Base-by-base conservation (phyloP, 73 alveolate species). In the Paramecium tetraurelia region DNA sequence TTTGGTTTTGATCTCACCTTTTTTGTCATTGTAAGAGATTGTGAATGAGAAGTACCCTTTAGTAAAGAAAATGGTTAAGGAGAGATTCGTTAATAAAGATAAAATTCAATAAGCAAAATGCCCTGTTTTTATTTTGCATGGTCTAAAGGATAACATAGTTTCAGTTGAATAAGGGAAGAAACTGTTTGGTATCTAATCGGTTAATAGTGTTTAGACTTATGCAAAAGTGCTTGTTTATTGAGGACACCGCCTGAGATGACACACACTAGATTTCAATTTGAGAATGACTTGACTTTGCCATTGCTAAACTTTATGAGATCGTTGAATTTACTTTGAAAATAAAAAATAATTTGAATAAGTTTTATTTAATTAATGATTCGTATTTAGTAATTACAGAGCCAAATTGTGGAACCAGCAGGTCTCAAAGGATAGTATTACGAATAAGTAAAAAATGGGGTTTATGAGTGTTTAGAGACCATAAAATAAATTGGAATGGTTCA, bases 401-500 rank as follows among this genome's bases (percentile, higher is more conserved):
- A 80, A 80, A 7, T 80, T 10, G 57, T 31, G 35, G 63, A 33
- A 41, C 24, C 70, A 31, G 90, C 90, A 11, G 90, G 90, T 1
- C 90, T 80, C 24, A 80, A 80, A 35, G 90, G 90, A 11, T 63
- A 80, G 38, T 80, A 80, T 24, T 21, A 40, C 21, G 90, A 80
- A 41, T 35, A 80, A 80, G 87, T 75, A 75, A 35, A 38, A 16
- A 1, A 36, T 53, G 22, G 0, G 12, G 16, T 1, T 53, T 16
- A 53, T 53, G n/a, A 4, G 14, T 53, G 31, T 18, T 53, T 33
- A 86, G 93, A 69, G 94, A 71, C 43, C 92, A 40, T 48, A 29
- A 35, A 83, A 70, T 70, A 89, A 89, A 46, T 71, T 83, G 44
- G 94, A 89, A 20, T 93, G 96, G 96, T 93, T 94, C 92, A 96